Evolutionary conservation across 2,329 filamentous ascomycete species (phyloP), one percentile per base, ranked within the genome.

Genomic region (Raffaelea albimanens): DNA sequence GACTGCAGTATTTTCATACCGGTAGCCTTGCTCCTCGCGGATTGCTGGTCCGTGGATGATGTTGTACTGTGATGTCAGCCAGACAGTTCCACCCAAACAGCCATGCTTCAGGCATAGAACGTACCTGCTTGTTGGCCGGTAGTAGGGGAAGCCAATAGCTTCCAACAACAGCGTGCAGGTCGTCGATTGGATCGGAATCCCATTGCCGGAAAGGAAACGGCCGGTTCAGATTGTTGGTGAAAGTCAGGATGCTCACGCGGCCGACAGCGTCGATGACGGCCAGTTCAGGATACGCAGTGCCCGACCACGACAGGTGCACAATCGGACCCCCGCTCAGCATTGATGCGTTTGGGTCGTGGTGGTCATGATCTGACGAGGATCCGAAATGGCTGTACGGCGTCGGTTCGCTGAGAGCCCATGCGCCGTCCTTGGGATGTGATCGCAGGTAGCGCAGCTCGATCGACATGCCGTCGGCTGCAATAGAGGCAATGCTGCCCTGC

Each of bases 251-350:
- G 50, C 81, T 76, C 20, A 95, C 76, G 49, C 87, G 78, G 5
- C 91, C 93, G 21, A 80, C 78, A 23, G 82, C 75, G 63, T 97
- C 91, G 50, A 93, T 75, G 18, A 93, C 77, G 2, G 89, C 90
- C 47, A 98, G 72, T 56, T 97, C 93, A 2, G 83, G 81, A 33
- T 80, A 84, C 5, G 76, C 74, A 14, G 82, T 80, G 0, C 72
- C 67, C 44, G 85, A 86, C 88, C 90, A 97, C 45, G 80, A 82
- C 10, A 98, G 66, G 64, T 96, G 90, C 18, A 85, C 80, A 38
- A 95, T 72, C 4, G 78, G 80, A 25, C 80, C 80, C 80, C 76
- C 23, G 80, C 75, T 40, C 77, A 70, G 3, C 47, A 33, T 1
- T 47, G 40, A 16, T 29, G 40, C n/a, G 41, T n/a, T n/a, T n/a